Evolutionary conservation across 2,329 filamentous ascomycete species (phyloP).

Genomic region (Balansia obtecta): DNA sequence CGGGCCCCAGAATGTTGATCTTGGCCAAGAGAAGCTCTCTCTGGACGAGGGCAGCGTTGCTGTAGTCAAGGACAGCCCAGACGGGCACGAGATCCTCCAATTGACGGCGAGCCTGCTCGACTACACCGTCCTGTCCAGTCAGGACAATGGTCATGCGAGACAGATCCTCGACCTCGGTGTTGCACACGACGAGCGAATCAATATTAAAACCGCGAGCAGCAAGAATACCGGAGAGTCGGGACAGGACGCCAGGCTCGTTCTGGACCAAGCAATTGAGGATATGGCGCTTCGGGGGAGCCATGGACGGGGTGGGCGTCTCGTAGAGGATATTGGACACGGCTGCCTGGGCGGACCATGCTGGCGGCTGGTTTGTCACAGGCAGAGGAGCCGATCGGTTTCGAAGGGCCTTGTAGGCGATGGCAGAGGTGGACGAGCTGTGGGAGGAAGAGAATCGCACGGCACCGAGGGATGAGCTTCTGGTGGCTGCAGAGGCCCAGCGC

Average conservation of each 20-base stretch:
- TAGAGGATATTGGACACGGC: constrained; percentile 98
- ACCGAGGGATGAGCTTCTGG: constrained; percentile 16
- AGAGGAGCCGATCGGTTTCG: constrained; percentile 81
- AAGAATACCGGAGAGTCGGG: constrained; percentile 89
- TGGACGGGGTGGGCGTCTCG: constrained; percentile 81
- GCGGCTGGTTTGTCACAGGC: constrained; percentile 62
- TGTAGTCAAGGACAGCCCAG: constrained; percentile 97
- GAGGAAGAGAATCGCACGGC: constrained; percentile 26
- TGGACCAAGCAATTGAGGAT: constrained; percentile 97
- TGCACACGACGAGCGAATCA: constrained; percentile 94
- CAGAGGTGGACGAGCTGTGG: constrained; percentile 69
- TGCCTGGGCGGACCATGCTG: constrained; percentile 79
- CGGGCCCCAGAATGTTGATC: constrained; percentile 89
- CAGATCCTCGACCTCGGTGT: constrained; percentile 91
- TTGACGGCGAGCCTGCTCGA: constrained; percentile 92
- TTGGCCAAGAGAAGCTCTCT: constrained; percentile 91
- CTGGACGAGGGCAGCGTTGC: constrained; percentile 82
- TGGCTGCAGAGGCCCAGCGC: constrained; percentile 19
- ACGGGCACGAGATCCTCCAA: constrained; percentile 94
- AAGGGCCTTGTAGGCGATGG: constrained; percentile 92
- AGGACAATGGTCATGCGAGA: constrained; percentile 98
- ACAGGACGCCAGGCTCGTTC: constrained; percentile 96
- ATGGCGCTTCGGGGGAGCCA: constrained; percentile 80
- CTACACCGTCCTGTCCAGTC: constrained; percentile 88
- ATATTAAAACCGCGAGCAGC: constrained; percentile 98